These are phyloP conservation scores for Backusella westeae DNA, from an alignment of 192 early-diverging fungal species.

Conservation along the genomic window DNA sequence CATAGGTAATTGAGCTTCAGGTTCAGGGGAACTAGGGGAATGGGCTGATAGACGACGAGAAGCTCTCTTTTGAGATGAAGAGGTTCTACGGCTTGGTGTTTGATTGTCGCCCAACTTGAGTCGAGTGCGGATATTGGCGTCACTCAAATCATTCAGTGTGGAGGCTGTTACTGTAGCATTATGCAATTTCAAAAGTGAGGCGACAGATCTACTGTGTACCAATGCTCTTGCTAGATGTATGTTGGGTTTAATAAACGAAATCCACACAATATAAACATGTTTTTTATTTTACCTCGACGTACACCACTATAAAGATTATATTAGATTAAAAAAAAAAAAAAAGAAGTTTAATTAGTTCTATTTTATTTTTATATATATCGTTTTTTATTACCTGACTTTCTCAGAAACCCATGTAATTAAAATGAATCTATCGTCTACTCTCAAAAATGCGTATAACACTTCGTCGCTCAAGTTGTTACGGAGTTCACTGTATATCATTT, in stretches of 20 bases:
- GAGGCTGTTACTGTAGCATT: slow-evolving; percentile 38
- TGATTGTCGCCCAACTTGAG: slow-evolving; percentile 30
- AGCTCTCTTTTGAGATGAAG: slow-evolving; percentile 15
- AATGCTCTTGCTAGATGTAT: slow-evolving; percentile 48
- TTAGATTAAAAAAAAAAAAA: background rate
- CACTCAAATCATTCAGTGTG: slow-evolving; percentile 32
- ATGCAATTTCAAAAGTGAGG: slow-evolving; percentile 47
- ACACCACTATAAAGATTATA: slow-evolving; percentile 38
- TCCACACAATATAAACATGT: background rate
- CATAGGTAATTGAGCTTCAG: background rate
- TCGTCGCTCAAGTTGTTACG: slow-evolving; percentile 50
- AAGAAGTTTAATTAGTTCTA: background rate
- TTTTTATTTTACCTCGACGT: slow-evolving; percentile 41
- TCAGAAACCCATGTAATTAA: slow-evolving; percentile 58
- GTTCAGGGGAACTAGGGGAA: background rate
- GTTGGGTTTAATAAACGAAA: background rate
- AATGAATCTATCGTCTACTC: slow-evolving; percentile 52
- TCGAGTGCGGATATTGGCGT: slow-evolving; percentile 32
- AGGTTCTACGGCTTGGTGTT: background rate
- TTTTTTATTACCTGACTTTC: slow-evolving; percentile 30
- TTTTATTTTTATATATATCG: background rate
- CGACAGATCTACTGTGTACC: slow-evolving; percentile 61
- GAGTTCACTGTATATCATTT: slow-evolving; percentile 34
- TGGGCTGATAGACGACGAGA: slow-evolving; percentile 8
- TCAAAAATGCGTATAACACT: slow-evolving; percentile 56